Evolutionary conservation across 176 grass and related monocot genomes (phyloP).

Genomic region (Calamus simplicifolius): DNA sequence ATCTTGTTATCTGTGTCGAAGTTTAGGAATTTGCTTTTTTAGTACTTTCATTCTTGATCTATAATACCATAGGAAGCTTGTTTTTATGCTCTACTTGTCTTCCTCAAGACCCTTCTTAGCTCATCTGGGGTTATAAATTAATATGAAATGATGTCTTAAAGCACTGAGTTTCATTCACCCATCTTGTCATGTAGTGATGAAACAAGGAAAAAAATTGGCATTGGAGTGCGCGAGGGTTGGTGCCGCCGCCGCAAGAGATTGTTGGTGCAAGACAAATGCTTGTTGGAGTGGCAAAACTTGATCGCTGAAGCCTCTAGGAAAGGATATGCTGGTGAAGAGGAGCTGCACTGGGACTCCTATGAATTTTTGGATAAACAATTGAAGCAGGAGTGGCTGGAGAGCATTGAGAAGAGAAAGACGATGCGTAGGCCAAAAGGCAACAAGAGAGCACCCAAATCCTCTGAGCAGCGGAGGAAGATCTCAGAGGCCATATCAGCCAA

Average conservation of each 20-base stretch:
- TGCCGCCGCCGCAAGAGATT: slow-evolving; percentile 41
- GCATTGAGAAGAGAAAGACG: slow-evolving; percentile 42
- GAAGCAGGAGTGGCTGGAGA: slow-evolving; percentile 45
- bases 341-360: slow-evolving; percentile 73
- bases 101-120: no score
- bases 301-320: slow-evolving; percentile 63
- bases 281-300: slow-evolving; percentile 67
- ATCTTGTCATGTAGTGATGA: slow-evolving; percentile 43
- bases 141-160: no score
- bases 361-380: slow-evolving; percentile 57
- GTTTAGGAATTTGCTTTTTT: no score
- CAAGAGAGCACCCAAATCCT: slow-evolving; percentile 64
- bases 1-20: no score
- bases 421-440: slow-evolving; percentile 42
- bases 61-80: no score
- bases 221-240: slow-evolving; percentile 65
- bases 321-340: slow-evolving; percentile 52
- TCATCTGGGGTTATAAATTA: no score
- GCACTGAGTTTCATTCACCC: no score
- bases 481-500: slow-evolving; percentile 80
- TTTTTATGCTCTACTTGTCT: no score
- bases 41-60: no score
- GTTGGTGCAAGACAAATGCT: slow-evolving; percentile 60
- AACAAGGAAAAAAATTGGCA: slow-evolving; percentile 66
- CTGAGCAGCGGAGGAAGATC: slow-evolving; percentile 81